Evolutionary conservation across 1,139 yeast genomes (phyloP).

Genomic region (Kazachstania sp.): DNA sequence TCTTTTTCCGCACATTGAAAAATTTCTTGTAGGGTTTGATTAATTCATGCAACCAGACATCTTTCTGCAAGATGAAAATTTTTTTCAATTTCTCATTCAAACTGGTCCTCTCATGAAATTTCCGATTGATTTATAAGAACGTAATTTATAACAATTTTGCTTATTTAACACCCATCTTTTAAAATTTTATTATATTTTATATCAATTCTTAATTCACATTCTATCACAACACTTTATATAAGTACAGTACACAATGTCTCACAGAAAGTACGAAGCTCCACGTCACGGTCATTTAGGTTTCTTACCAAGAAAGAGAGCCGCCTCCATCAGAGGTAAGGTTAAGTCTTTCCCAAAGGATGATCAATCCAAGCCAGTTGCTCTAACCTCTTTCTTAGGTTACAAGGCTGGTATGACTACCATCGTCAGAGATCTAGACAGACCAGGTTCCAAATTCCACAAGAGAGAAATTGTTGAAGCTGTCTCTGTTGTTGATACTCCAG

Average conservation of each 20-base stretch:
- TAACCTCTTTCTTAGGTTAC: slow-evolving; percentile 97
- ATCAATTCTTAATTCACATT: background rate
- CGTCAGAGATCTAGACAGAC: slow-evolving; percentile 99
- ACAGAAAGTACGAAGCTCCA: slow-evolving; percentile 99
- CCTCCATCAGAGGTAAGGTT: slow-evolving; percentile 97
- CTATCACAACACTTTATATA: slow-evolving; percentile 4
- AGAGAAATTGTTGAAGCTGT: slow-evolving; percentile 99
- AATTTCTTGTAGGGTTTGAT: background rate
- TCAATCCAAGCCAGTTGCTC: slow-evolving; percentile 95
- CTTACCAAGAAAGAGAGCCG: slow-evolving; percentile 99
- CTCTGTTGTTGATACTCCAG: slow-evolving; percentile 98
- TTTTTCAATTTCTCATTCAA: background rate
- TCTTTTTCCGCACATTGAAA: background rate
- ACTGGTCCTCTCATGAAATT: background rate
- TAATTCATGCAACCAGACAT: too few relatives aligned
- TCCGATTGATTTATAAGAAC: background rate
- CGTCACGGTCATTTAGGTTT: slow-evolving; percentile 99
- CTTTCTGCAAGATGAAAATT: background rate
- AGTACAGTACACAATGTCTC: slow-evolving; percentile 58
- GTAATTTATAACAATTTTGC: background rate
- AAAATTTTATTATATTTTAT: background rate
- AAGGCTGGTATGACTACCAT: slow-evolving; percentile 99
- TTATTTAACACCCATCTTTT: background rate
- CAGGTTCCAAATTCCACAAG: slow-evolving; percentile 99
- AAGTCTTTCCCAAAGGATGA: slow-evolving; percentile 99